Evolutionary conservation across 495 filamentous ascomycete species (phyloP), one percentile per base, ranked within the genome.

Genomic region (Xylaria flabelliformis): DNA sequence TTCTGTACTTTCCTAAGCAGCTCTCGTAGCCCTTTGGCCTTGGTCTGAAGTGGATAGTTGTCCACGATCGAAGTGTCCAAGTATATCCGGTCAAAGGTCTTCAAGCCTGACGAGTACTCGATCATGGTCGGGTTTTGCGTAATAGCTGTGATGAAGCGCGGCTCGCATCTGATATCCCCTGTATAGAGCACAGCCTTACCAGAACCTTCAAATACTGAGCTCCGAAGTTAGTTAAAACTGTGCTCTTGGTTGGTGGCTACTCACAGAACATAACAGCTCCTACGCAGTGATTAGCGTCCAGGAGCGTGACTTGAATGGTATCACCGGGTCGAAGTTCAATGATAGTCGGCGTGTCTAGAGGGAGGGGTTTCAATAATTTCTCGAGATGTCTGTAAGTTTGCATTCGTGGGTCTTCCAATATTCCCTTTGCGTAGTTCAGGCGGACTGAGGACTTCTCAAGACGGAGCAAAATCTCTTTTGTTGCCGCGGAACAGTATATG

Each of bases 211-310:
- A 98, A 91, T 8, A 98, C 89, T 88, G 24, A 0, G 15, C n/a
- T 4, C 13, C 12, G n/a, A 15, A 29, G 24, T 56, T 10, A 65
- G 68, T 5, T 5, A 15, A 53, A 1, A 4, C 7, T n/a, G 24
- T 46, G 10, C n/a, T 48, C 19, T 44, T 56, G 12, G n/a, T 34
- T 29, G 3, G 24, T 5, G 21, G 36, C 17, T 13, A 72, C 77
- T 32, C 74, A 88, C 86, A 72, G 77, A 98, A 97, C 94, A 97
- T 97, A 36, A 97, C 94, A 26, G 94, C 90, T 3, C 95, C 95
- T 24, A 90, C 84, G 77, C 95, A 98, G 76, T 98, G 95, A 76
- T 98, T 98, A 9, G 95, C 95, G 83, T 97, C 90, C 44, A 97
- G 88, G 0, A 98, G 85, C 3, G 95, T 97, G 44, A 97, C 93